These are phyloP conservation scores for Torulaspora quercuum DNA, from an alignment of 805 yeast species.

Conservation along the genomic window DNA sequence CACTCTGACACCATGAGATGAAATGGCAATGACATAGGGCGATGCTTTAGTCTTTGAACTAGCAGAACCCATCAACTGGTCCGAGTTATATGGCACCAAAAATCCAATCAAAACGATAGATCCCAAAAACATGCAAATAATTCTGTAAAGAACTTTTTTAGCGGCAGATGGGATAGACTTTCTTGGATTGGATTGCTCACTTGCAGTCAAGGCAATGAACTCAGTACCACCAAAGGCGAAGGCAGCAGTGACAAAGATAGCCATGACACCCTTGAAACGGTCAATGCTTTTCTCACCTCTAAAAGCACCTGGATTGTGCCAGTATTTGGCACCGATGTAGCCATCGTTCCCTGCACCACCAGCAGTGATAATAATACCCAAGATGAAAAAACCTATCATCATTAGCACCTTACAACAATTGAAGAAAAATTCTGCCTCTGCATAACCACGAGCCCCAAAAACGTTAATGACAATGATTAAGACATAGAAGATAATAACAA, in stretches of 20 bases:
- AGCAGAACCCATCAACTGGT: conserved; percentile 46
- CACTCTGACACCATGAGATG: conserved; percentile 51
- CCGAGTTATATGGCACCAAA: conserved; percentile 56
- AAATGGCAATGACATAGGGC: conserved; percentile 72
- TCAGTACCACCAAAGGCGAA: conserved; percentile 67
- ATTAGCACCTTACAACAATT: conserved; percentile 56
- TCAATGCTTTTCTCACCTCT: conserved; percentile 40
- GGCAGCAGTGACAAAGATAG: conserved; percentile 65
- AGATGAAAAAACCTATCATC: conserved; percentile 55
- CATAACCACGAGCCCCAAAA: conserved; percentile 57
- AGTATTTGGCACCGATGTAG: conserved; percentile 55
- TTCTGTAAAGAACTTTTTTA: conserved; percentile 68
- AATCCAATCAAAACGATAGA: conserved; percentile 54
- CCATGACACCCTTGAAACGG: conserved; percentile 59
- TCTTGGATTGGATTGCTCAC: conserved; percentile 65
- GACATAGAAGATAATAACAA: conserved; percentile 56
- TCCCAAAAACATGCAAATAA: conserved; percentile 53
- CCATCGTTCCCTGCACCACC: conserved; percentile 58
- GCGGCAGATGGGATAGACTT: conserved; percentile 61
- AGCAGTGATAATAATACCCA: conserved; percentile 51
- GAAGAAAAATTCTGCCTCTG: conserved; percentile 65
- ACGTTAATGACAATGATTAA: conserved; percentile 47
- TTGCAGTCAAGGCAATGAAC: conserved; percentile 63
- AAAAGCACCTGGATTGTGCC: conserved; percentile 63
- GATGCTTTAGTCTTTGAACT: conserved; percentile 57